Evolutionary conservation across 345 rosid species (phyloP).

Genomic region (Orychophragmus violaceus): DNA sequence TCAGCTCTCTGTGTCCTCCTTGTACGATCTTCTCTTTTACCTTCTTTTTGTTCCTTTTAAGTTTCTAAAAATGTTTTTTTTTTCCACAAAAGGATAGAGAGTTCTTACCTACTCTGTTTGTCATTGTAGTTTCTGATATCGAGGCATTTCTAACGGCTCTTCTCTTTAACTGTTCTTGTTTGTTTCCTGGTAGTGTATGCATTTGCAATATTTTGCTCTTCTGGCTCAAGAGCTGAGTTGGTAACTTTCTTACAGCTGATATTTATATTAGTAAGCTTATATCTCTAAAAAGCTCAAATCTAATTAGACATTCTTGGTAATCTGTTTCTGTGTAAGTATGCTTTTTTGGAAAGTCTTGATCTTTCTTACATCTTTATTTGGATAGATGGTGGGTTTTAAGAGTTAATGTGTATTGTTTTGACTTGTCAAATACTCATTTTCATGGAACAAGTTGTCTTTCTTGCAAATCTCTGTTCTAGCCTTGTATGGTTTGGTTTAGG

Average conservation of each 20-base stretch:
- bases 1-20: background rate
- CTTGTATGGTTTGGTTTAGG: background rate
- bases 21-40: constrained; percentile 6
- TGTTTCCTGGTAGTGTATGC: background rate
- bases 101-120: background rate
- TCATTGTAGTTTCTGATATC: background rate
- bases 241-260: background rate
- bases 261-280: background rate
- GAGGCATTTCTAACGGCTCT: background rate
- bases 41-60: background rate
- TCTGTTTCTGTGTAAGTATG: background rate
- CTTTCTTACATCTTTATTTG: background rate
- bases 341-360: background rate
- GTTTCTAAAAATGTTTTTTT: background rate
- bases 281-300: background rate
- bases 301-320: background rate
- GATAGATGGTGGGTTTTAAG: background rate
- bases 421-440: background rate
- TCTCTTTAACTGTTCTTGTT: background rate
- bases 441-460: background rate
- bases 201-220: background rate
- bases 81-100: background rate
- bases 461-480: background rate
- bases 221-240: background rate
- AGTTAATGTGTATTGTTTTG: background rate